Evolutionary conservation across 2,329 filamentous ascomycete genomes (phyloP).

Genomic region (Botrytis galanthina): DNA sequence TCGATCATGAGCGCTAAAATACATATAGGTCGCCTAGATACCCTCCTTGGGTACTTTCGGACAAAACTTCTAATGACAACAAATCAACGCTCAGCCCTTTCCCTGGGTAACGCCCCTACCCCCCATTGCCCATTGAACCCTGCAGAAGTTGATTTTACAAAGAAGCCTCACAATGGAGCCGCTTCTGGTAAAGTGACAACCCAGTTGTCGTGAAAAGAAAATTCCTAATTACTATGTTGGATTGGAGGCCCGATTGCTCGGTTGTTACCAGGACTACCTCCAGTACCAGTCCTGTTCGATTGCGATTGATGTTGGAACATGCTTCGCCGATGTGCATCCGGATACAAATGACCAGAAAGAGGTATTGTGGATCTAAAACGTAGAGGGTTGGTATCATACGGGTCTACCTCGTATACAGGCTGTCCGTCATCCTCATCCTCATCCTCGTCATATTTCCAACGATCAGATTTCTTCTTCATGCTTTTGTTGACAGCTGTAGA

Average conservation of each 20-base stretch:
- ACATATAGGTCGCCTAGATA: slow-evolving; percentile 33
- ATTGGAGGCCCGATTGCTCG: slow-evolving; percentile 27
- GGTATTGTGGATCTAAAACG: slow-evolving; percentile 54
- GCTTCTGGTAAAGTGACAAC: slow-evolving; percentile 17
- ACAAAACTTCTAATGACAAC: slow-evolving; percentile 30
- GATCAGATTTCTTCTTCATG: slow-evolving; percentile 55
- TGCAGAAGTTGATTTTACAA: slow-evolving; percentile 35
- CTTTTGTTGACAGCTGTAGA: slow-evolving; percentile 49
- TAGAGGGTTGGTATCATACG: slow-evolving; percentile 58
- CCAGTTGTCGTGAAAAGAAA: slow-evolving; percentile 26
- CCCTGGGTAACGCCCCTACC: slow-evolving; percentile 36
- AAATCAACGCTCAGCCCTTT: slow-evolving; percentile 33
- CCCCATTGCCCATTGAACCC: slow-evolving; percentile 25
- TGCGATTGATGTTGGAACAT: slow-evolving; percentile 22
- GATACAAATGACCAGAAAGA: slow-evolving; percentile 32
- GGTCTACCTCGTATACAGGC: slow-evolving; percentile 72
- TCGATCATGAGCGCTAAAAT: slow-evolving; percentile 32
- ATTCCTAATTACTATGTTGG: slow-evolving; percentile 25
- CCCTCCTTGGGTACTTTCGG: slow-evolving; percentile 20
- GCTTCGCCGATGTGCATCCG: slow-evolving; percentile 30
- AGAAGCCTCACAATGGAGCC: slow-evolving; percentile 20
- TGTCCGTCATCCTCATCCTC: slow-evolving; percentile 79
- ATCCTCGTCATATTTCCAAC: slow-evolving; percentile 87
- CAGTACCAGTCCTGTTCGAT: slow-evolving; percentile 18
- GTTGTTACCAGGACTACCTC: slow-evolving; percentile 28